Evolutionary conservation across 2,329 filamentous ascomycete genomes (phyloP).

Genomic region (Phoma sp.): DNA sequence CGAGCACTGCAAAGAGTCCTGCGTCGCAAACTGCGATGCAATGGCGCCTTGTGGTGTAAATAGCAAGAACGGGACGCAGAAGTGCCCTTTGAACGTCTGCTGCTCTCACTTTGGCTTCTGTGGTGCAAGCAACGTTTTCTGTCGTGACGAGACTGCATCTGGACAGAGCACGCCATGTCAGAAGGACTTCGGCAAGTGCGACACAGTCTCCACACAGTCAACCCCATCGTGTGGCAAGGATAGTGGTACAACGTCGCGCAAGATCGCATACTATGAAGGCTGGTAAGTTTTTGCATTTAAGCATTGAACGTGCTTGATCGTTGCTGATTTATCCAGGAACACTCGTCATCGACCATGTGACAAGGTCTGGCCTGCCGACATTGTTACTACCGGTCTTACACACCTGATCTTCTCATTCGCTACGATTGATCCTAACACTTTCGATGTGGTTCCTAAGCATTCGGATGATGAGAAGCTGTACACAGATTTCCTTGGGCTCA

Average conservation of each 20-base stretch:
- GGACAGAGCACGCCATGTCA: constrained; percentile 10
- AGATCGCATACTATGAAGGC: constrained; percentile 28
- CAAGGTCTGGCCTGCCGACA: constrained; percentile 26
- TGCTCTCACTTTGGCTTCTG: constrained; percentile 49
- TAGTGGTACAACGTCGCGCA: constrained; percentile 23
- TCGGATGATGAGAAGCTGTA: constrained; percentile 26
- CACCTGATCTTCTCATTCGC: constrained; percentile 49
- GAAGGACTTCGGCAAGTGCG: constrained; percentile 16
- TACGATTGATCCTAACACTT: constrained; percentile 48
- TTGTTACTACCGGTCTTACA: constrained; percentile 31
- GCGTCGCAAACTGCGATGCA: constrained; percentile 47
- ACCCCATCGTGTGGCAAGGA: constrained; percentile 19
- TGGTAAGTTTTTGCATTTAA: constrained; percentile 17
- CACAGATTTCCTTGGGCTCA: constrained; percentile 22
- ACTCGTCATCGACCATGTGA: constrained; percentile 27
- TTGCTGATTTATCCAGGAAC: constrained; percentile 20
- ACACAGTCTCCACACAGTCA: background rate
- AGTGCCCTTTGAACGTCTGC: constrained; percentile 24
- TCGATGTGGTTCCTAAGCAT: constrained; percentile 25
- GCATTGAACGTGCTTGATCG: background rate
- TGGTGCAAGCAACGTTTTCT: constrained; percentile 38
- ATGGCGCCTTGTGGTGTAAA: constrained; percentile 46
- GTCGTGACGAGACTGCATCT: constrained; percentile 5
- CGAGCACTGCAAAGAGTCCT: constrained; percentile 22
- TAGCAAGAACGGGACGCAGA: constrained; percentile 13